Evolutionary conservation across 2,329 filamentous ascomycete species (phyloP).

Genomic region (Talaromyces verruculosus): DNA sequence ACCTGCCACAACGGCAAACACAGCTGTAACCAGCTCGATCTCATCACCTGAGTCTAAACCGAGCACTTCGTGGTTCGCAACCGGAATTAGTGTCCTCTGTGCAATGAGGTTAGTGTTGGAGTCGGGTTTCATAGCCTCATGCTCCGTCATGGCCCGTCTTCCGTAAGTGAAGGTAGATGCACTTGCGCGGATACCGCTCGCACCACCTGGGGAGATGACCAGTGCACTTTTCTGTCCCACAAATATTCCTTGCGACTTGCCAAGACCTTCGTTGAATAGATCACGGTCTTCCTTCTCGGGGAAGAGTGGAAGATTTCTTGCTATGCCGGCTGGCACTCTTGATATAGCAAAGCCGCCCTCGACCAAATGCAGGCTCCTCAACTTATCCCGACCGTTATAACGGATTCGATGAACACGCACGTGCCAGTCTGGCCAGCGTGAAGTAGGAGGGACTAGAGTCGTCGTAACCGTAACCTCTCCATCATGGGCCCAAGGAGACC

Average conservation of each 20-base stretch:
- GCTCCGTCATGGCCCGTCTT: background rate
- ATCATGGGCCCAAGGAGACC: background rate
- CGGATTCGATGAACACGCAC: background rate
- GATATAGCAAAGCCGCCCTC: conserved; percentile 72
- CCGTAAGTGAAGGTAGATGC: background rate
- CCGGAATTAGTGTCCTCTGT: background rate
- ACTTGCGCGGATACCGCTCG: background rate
- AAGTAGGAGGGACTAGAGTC: background rate
- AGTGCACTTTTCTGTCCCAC: background rate
- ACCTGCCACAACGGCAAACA: background rate
- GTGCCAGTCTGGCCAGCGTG: background rate
- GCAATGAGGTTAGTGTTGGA: background rate
- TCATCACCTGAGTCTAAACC: background rate
- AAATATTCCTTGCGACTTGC: background rate
- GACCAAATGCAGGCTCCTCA: conserved; percentile 59
- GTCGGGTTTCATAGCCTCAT: background rate
- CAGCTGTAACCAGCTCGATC: background rate
- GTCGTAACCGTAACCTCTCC: background rate
- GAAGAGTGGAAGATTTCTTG: conserved; percentile 22
- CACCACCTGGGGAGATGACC: background rate
- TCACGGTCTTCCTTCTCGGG: background rate
- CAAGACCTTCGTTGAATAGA: background rate
- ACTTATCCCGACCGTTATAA: conserved; percentile 66
- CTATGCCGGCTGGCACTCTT: background rate
- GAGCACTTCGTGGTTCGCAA: background rate